Base-by-base conservation (phyloP, 1,284 basidiomycete species). In the Tilletia horrida region DNA sequence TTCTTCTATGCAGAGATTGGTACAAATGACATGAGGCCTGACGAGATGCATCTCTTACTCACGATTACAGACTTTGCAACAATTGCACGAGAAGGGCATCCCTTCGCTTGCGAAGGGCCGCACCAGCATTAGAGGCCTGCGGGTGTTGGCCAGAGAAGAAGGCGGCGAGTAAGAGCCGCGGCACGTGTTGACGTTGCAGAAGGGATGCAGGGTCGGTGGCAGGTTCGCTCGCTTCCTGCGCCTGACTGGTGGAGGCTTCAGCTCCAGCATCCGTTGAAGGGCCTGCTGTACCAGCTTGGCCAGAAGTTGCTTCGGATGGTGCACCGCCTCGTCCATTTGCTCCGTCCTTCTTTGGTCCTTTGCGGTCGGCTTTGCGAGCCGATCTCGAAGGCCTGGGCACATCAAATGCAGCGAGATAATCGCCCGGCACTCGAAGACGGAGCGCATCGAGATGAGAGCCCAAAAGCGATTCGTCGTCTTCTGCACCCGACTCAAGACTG, bases 351-450 rank as follows among this genome's bases (percentile, higher is more conserved):
- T 40, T 3, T 9, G 55, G 35, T 3, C 62, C 62, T 29, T 63
- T 31, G 25, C 62, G 21, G 44, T 44, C 62, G 9, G 44, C 62
- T 27, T 47, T 63, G 62, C 48, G 62, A n/a, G 62, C 62, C 8
- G 55, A 25, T 21, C 29, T 67, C 63, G 16, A 42, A 3, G 8
- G 59, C 48, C 35, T 66, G 14, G 65, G 70, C 3, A 76, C 69
- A 21, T 65, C 65, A 65, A 72, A 73, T 4, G 75, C 72, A 21
- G 67, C 69, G 29, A 67, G 64, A 69, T 72, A 72, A 23, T 73
- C 75, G 9, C 47, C 44, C 0, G 70, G 64, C 2, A 73, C 44
- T 50, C 67, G 67, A 1, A 40, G 57, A 18, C 73, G 44, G 6
- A 68, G 73, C 6, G 71, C 73, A 23, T 71, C 68, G 31, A 75